Evolutionary conservation across 2,329 filamentous ascomycete species (phyloP), one percentile per base, ranked within the genome.

Genomic region (Anthostomella pinea): DNA sequence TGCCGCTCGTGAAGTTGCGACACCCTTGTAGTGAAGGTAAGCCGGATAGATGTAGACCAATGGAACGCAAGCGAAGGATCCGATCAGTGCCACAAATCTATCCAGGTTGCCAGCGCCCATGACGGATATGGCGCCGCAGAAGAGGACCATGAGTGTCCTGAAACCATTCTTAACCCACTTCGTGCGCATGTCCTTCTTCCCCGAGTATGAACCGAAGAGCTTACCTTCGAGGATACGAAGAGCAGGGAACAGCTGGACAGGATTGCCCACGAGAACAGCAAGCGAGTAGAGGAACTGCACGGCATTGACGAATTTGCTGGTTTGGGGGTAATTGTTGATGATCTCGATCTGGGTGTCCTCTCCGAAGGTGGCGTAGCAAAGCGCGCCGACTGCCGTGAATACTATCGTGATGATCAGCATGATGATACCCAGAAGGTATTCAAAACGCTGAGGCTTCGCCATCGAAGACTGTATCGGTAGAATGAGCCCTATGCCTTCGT

Each of bases 101-200:
- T 88, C 83, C 43, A 88, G 65, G 56, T 86, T 81, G 26, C 73
- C 79, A 1, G 83, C 80, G 11, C 83, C 83, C 2, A 78, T 49
- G 9, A 83, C 76, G 11, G 81, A 72, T 27, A 87, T 68, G 14
- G 68, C 66, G 7, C 77, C 78, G 45, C 81, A 85, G 7, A 80
- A 23, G 2, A 72, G 56, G 20, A 84, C 76, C 15, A 85, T 54
- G 0, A 57, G 51, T 0, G 77, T 70, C 15, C 83, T 69, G 49
- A 87, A 77, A 1, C 62, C 71, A 49, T 88, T 88, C 72, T 88
- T 88, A 64, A 81, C 80, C 84, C 84, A 88, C 58, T 87, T 88
- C 45, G 81, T 83, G 23, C 69, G 63, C 21, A 66, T 58, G 43
- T 74, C 76, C 51, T 75, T 77, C 64, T 84, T 87, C 21, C 84